Evolutionary conservation across 2,329 filamentous ascomycete genomes (phyloP).

Genomic region (Madurella fahalii): DNA sequence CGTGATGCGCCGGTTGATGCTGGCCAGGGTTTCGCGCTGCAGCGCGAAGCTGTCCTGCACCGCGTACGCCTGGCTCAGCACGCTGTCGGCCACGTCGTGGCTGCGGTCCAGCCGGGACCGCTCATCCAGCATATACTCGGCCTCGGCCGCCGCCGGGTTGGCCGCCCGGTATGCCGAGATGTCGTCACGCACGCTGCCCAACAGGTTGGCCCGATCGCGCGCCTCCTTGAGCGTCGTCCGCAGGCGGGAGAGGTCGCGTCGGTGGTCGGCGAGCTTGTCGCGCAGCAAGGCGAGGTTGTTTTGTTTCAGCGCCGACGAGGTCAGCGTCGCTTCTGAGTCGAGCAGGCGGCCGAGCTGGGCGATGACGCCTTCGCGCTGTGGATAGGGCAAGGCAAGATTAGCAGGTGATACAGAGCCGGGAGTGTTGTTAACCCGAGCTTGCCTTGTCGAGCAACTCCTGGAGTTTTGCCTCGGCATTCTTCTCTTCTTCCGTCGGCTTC

Average conservation of each 20-base stretch:
- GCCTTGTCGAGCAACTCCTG: conserved; percentile 82
- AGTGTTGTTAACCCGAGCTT: conserved; percentile 20
- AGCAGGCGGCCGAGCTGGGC: conserved; percentile 81
- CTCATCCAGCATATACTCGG: conserved; percentile 96
- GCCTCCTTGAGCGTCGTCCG: conserved; percentile 69
- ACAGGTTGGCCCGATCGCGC: conserved; percentile 82
- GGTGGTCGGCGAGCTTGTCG: conserved; percentile 84
- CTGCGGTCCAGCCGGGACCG: conserved; percentile 80
- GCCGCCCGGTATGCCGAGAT: conserved; percentile 82
- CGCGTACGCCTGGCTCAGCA: conserved; percentile 92
- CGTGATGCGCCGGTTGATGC: conserved; percentile 86
- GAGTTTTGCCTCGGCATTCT: conserved; percentile 72
- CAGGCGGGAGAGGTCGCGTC: conserved; percentile 73
- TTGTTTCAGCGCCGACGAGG: conserved; percentile 90
- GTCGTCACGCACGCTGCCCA: conserved; percentile 85
- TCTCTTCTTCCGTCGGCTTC: conserved; percentile 82
- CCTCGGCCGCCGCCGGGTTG: conserved; percentile 79
- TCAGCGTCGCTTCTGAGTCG: conserved; percentile 84
- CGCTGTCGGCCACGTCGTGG: conserved; percentile 82
- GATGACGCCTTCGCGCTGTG: conserved; percentile 75
- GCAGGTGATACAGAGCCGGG: not conserved
- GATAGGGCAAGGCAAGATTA: conserved; percentile 13
- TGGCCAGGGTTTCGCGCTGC: conserved; percentile 83
- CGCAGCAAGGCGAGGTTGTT: conserved; percentile 90
- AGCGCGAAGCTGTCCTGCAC: conserved; percentile 87